These are phyloP conservation scores for Diaporthe nobilis DNA, from an alignment of 2,329 filamentous ascomycete species.

Conservation along the genomic window DNA sequence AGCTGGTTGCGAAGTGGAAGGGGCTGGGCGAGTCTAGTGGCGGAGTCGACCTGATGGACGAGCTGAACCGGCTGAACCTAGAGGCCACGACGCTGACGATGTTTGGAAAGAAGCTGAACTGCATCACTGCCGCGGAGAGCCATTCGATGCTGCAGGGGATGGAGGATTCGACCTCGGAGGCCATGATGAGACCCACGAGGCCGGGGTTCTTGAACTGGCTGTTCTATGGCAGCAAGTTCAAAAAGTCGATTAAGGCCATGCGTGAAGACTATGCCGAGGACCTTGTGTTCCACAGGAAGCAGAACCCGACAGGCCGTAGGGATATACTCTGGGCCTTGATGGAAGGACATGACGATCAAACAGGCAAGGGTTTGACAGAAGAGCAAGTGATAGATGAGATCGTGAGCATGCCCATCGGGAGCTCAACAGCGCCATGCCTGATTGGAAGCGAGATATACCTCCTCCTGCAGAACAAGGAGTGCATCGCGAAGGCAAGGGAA, in stretches of 20 bases:
- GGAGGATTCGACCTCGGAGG: constrained; percentile 68
- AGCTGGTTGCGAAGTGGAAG: constrained; percentile 66
- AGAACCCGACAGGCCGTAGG: constrained; percentile 67
- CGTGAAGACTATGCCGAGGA: constrained; percentile 66
- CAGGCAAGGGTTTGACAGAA: constrained; percentile 69
- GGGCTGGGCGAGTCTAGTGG: neutral
- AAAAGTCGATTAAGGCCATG: constrained; percentile 66
- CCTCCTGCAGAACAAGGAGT: constrained; percentile 64
- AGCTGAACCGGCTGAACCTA: constrained; percentile 68
- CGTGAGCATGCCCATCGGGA: constrained; percentile 75
- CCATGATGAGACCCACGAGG: constrained; percentile 67
- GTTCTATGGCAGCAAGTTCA: constrained; percentile 66
- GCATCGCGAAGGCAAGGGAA: constrained; percentile 62
- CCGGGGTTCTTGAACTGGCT: constrained; percentile 67
- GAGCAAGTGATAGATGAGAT: constrained; percentile 77
- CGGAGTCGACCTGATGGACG: constrained; percentile 54
- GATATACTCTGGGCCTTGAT: constrained; percentile 75
- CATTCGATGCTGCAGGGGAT: constrained; percentile 67
- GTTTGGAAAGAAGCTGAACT: constrained; percentile 64
- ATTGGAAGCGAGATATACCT: constrained; percentile 63
- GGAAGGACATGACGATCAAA: constrained; percentile 72
- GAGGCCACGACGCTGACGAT: constrained; percentile 65
- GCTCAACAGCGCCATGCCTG: constrained; percentile 63
- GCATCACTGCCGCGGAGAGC: constrained; percentile 58
- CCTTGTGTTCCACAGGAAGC: constrained; percentile 69